Evolutionary conservation across 192 early-diverging fungal genomes (phyloP).

Genomic region (Backusella macrospora): DNA sequence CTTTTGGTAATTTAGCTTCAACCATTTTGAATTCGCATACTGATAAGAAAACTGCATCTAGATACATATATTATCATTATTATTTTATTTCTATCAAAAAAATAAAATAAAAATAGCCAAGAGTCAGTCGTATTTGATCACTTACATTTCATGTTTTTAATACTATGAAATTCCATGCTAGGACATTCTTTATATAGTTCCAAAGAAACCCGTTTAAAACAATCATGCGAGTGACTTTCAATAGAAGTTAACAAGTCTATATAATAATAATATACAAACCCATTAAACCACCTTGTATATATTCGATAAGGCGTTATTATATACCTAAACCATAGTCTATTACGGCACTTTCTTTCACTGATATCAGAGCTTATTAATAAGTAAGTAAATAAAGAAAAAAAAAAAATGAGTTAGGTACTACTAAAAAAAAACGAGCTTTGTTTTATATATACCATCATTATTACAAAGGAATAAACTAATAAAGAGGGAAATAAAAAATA

Average conservation of each 20-base stretch:
- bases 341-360: neutral
- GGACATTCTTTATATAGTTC: neutral
- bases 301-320: neutral
- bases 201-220: neutral
- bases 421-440: too few species aligned
- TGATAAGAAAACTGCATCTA: constrained; percentile 2
- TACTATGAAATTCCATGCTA: neutral
- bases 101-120: too few species aligned
- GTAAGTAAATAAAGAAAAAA: neutral
- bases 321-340: neutral
- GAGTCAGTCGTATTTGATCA: too few species aligned
- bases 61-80: neutral
- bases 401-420: neutral
- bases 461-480: neutral
- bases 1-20: neutral
- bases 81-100: too few species aligned
- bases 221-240: neutral
- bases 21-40: constrained; percentile 3
- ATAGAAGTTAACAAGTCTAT: neutral
- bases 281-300: neutral
- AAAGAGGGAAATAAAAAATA: neutral
- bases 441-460: neutral
- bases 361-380: neutral
- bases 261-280: too few species aligned
- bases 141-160: constrained; percentile 10